These are phyloP conservation scores for Neopestalotiopsis clavispora DNA, from an alignment of 2,329 filamentous ascomycete genomes.

Conservation along the genomic window DNA sequence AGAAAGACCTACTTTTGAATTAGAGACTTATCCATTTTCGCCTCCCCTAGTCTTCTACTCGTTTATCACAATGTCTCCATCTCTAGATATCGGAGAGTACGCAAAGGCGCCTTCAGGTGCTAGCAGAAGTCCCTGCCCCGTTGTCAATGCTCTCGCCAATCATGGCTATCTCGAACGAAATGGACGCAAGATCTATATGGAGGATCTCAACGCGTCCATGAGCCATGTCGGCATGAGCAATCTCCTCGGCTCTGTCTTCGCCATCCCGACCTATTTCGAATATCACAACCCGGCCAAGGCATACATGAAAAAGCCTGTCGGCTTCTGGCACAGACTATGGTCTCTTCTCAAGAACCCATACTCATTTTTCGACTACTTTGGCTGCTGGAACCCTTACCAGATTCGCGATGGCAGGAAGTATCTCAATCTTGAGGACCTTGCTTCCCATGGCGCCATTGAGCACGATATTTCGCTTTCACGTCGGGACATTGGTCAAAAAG, in stretches of 20 bases:
- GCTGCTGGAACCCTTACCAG: not conserved
- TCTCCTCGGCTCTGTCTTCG: not conserved
- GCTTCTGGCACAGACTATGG: not conserved
- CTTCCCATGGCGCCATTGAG: slow-evolving; percentile 1
- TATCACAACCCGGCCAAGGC: slow-evolving; percentile 13
- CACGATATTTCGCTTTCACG: slow-evolving; percentile 2
- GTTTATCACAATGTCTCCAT: slow-evolving; percentile 8
- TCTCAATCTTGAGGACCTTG: not conserved
- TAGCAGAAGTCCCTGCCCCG: slow-evolving; percentile 27
- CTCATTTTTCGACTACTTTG: not conserved
- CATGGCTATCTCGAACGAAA: slow-evolving; percentile 27
- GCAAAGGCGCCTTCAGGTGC: slow-evolving; percentile 1
- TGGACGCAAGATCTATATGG: slow-evolving; percentile 18
- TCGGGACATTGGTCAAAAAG: not conserved
- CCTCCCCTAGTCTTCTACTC: not conserved
- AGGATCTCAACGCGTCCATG: not conserved
- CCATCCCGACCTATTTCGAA: not conserved
- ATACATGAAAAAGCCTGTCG: slow-evolving; percentile 10
- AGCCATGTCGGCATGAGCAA: not conserved
- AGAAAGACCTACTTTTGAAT: not conserved
- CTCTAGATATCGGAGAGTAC: slow-evolving; percentile 12
- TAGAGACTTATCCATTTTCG: not conserved
- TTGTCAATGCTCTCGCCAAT: slow-evolving; percentile 28
- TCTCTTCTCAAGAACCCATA: slow-evolving; percentile 1
- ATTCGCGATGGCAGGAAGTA: not conserved